Percentiles rank a stretch among this genome's conserved stretches.
Evolutionary conservation across 1,284 basidiomycete genomes (phyloP).

Genomic region (Vanrija pseudolonga): DNA sequence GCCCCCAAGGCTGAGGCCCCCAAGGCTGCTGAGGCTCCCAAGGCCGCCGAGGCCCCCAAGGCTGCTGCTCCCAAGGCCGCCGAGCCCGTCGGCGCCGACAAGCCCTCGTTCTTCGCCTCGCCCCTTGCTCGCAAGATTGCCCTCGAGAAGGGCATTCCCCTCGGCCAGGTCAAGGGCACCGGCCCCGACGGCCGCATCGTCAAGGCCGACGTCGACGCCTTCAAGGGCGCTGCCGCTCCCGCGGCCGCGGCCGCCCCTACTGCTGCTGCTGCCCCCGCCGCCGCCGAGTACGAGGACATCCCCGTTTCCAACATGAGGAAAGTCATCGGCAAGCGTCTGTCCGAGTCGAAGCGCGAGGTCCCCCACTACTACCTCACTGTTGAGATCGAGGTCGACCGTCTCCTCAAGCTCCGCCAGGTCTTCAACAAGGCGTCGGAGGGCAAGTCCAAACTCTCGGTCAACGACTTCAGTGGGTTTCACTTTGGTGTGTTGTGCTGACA

Average conservation of each 20-base stretch:
- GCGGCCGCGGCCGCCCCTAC: slow-evolving; percentile 50
- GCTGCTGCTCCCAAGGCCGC: slow-evolving; percentile 50
- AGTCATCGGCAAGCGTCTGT: slow-evolving; percentile 83
- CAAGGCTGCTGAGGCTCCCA: slow-evolving; percentile 12
- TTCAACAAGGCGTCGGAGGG: slow-evolving; percentile 85
- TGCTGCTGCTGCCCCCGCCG: slow-evolving; percentile 39
- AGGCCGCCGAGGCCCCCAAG: slow-evolving; percentile 33
- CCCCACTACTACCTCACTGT: slow-evolving; percentile 98
- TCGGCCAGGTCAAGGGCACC: slow-evolving; percentile 86
- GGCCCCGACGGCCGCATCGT: slow-evolving; percentile 93
- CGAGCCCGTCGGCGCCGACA: slow-evolving; percentile 49
- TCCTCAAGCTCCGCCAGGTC: slow-evolving; percentile 86
- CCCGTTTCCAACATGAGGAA: slow-evolving; percentile 95
- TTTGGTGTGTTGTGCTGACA: slow-evolving; percentile 9
- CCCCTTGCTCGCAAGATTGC: slow-evolving; percentile 97
- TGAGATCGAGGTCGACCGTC: slow-evolving; percentile 91
- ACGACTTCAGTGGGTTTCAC: slow-evolving; percentile 69
- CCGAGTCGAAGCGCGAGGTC: slow-evolving; percentile 86
- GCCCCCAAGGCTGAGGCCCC: slow-evolving; percentile 17
- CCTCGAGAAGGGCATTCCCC: slow-evolving; percentile 87
- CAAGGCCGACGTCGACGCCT: slow-evolving; percentile 85
- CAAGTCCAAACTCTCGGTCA: slow-evolving; percentile 86
- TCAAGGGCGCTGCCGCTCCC: slow-evolving; percentile 58
- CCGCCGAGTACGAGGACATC: slow-evolving; percentile 78
- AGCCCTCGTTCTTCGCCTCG: slow-evolving; percentile 75